Percentiles rank a stretch among this genome's conserved stretches.
phyloP scores from a whole-genome alignment of 371 early-diverging fungal species.

The Synchytrium microbalum region DNA sequence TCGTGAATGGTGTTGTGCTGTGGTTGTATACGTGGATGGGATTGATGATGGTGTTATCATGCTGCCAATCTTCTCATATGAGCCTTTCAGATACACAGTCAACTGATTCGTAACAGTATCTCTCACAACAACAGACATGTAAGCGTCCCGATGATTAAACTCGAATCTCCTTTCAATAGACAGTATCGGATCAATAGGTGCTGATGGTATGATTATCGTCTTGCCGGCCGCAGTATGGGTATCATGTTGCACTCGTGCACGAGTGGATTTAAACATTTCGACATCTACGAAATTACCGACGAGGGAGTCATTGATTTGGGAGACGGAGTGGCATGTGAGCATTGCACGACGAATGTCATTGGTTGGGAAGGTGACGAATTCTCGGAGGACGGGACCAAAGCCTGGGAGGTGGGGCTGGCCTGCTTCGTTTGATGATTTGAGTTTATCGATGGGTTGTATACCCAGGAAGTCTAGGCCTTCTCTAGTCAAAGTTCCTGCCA shows the following conservation, averaged over 20 bases:
- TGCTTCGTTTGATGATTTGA: too few relatives aligned
- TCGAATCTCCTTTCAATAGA: slow-evolving; percentile 63
- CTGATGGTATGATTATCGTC: slow-evolving; percentile 14
- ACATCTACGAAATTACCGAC: slow-evolving; percentile 91
- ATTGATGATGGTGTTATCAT: slow-evolving; percentile 41
- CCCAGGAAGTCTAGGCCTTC: slow-evolving; percentile 63
- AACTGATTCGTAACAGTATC: slow-evolving; percentile 35
- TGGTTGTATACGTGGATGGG: slow-evolving; percentile 58
- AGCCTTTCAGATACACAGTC: slow-evolving; percentile 66
- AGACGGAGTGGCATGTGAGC: slow-evolving; percentile 75
- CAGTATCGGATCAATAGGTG: slow-evolving; percentile 10
- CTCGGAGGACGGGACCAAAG: slow-evolving; percentile 28
- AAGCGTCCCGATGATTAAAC: slow-evolving; percentile 75
- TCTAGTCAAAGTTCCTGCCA: slow-evolving; percentile 69
- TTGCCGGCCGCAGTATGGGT: slow-evolving; percentile 30
- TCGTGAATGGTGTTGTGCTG: slow-evolving; percentile 49
- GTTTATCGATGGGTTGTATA: slow-evolving; percentile 32
- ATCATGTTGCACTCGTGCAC: slow-evolving; percentile 32
- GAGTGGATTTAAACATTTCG: slow-evolving; percentile 77
- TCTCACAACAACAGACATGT: slow-evolving; percentile 73
- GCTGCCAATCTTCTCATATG: slow-evolving; percentile 59
- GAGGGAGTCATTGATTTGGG: slow-evolving; percentile 50
- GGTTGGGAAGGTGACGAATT: slow-evolving; percentile 27
- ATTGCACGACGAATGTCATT: slow-evolving; percentile 56
- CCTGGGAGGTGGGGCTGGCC: too few relatives aligned